These are phyloP conservation scores for Alloteropsis semialata DNA, from an alignment of 176 grass and related monocot species.

Conservation along the genomic window DNA sequence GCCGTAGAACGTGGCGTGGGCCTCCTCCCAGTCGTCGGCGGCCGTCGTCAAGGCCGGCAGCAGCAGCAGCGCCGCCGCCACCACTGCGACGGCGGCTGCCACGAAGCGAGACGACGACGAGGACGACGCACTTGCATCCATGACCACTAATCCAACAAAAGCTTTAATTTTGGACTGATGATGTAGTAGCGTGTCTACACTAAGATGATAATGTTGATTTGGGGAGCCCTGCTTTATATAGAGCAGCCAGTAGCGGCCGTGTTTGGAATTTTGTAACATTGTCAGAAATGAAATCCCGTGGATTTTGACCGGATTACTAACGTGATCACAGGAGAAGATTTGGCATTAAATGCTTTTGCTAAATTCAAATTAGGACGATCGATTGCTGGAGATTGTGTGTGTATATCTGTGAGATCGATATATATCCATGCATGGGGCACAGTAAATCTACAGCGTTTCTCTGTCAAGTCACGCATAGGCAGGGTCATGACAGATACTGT, in stretches of 20 bases:
- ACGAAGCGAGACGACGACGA: background rate
- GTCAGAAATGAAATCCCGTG: background rate
- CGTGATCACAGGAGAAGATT: background rate
- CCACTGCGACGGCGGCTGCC: background rate
- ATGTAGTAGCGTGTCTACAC: background rate
- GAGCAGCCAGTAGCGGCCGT: background rate
- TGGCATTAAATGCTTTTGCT: background rate
- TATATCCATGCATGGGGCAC: background rate
- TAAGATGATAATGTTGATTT: background rate
- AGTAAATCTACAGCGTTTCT: background rate
- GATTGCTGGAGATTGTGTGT: background rate
- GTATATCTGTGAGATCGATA: background rate
- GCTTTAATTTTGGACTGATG: background rate
- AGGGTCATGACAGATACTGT: background rate
- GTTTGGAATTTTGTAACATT: too few species aligned
- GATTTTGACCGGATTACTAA: background rate
- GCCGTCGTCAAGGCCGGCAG: background rate
- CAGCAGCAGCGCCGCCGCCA: background rate
- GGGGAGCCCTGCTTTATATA: background rate
- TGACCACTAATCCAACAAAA: background rate
- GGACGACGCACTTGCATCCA: background rate
- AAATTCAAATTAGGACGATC: background rate
- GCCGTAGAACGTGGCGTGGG: conserved; percentile 31
- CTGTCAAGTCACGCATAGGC: background rate
- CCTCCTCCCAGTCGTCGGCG: background rate